These are phyloP conservation scores for Lunularia cruciata DNA, from an alignment of 225 moss, liverwort and hornwort genomes.

Conservation along the genomic window DNA sequence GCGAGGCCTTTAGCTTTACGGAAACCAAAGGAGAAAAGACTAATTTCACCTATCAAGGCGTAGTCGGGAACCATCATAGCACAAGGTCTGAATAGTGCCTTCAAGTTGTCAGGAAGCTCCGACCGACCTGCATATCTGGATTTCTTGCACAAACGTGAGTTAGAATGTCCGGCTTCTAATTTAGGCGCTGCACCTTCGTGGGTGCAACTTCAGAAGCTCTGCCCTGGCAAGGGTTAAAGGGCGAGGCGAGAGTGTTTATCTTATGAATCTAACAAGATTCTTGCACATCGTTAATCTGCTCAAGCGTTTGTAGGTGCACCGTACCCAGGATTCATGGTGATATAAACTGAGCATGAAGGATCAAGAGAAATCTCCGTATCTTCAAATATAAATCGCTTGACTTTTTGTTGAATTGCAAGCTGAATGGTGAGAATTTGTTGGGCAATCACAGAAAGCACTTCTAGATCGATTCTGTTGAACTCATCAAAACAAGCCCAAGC, in stretches of 20 bases:
- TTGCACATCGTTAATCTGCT: too few relatives aligned
- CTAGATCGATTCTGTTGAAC: slow-evolving; percentile 86
- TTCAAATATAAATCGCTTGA: slow-evolving; percentile 81
- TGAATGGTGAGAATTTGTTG: slow-evolving; percentile 88
- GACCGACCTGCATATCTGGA: slow-evolving; percentile 80
- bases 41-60: slow-evolving; percentile 86
- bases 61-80: slow-evolving; percentile 97
- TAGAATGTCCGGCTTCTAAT: too few relatives aligned
- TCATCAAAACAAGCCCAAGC: slow-evolving; percentile 96
- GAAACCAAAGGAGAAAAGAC: slow-evolving; percentile 88
- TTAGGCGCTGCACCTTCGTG: too few relatives aligned
- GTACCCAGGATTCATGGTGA: slow-evolving; percentile 97
- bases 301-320: background rate
- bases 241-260: too few relatives aligned
- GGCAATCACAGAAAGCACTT: slow-evolving; percentile 82
- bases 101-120: slow-evolving; percentile 82
- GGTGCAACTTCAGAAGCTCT: too few relatives aligned
- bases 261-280: too few relatives aligned
- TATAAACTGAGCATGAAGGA: slow-evolving; percentile 78
- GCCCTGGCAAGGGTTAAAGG: too few relatives aligned
- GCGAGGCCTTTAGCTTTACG: slow-evolving; percentile 62
- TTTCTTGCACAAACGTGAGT: background rate
- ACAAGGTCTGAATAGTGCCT: slow-evolving; percentile 86
- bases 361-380: slow-evolving; percentile 82
- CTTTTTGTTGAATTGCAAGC: slow-evolving; percentile 81